A percentile compares a stretch with the other conserved stretches of the same genome.
Conservation (phyloP, 768 basidiomycete species). For the Kwoniella sp. region DNA sequence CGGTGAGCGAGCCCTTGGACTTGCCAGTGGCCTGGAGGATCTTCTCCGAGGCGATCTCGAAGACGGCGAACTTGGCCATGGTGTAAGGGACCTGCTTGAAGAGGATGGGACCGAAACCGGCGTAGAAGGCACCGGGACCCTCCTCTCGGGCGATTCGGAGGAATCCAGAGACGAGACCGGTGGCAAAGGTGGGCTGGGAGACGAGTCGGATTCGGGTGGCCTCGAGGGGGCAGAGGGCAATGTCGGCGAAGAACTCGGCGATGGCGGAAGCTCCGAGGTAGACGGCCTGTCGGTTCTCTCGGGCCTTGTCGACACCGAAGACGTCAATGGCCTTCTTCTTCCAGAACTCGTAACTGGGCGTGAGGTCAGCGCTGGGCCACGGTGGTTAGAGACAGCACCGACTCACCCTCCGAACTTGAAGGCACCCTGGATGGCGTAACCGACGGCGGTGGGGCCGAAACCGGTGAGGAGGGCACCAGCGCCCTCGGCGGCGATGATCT, state of each 20-base stretch:
- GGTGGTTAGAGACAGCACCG: neutral
- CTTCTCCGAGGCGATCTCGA: conserved; percentile 78
- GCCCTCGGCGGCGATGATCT: conserved; percentile 88
- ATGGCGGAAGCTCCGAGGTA: conserved; percentile 93
- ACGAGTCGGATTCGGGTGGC: conserved; percentile 54
- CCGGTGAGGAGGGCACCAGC: conserved; percentile 87
- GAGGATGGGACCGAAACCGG: conserved; percentile 54
- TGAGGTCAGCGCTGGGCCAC: neutral
- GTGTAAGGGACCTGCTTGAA: conserved; percentile 86
- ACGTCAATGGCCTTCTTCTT: conserved; percentile 88
- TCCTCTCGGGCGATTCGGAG: conserved; percentile 51
- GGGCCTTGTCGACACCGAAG: conserved; percentile 70
- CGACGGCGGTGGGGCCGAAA: conserved; percentile 84
- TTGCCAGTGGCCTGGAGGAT: conserved; percentile 77
- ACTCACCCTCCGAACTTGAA: conserved; percentile 87
- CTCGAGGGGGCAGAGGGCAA: conserved; percentile 91
- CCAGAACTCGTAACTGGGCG: conserved; percentile 73
- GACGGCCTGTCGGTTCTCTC: conserved; percentile 68
- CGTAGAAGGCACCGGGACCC: conserved; percentile 53
- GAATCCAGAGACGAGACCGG: conserved; percentile 51
- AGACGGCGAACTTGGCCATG: conserved; percentile 98
- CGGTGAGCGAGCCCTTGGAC: conserved; percentile 66
- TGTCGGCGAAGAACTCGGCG: conserved; percentile 91
- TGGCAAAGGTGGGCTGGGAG: conserved; percentile 53
- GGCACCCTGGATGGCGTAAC: conserved; percentile 92